These are phyloP conservation scores for Acer saccharum DNA, from an alignment of 345 rosid species.

Conservation along the genomic window DNA sequence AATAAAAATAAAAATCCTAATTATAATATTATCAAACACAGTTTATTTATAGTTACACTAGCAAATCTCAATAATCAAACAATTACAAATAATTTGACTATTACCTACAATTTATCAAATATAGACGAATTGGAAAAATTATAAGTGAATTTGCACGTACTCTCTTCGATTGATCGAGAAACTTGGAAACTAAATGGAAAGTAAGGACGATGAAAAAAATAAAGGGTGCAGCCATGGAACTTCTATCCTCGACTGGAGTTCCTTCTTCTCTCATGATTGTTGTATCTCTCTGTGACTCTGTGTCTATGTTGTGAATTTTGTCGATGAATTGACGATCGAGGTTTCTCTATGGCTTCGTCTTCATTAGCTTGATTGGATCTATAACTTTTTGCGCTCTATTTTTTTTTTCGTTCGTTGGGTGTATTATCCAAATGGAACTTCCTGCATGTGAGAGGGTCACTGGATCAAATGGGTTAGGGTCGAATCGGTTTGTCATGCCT, in stretches of 20 bases:
- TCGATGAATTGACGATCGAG: neutral
- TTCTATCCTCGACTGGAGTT: conserved; percentile 26
- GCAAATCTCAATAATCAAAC: neutral
- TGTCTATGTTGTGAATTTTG: neutral
- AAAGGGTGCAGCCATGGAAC: conserved; percentile 59
- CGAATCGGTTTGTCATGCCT: too few species aligned
- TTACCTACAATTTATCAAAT: neutral
- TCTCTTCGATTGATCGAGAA: conserved; percentile 52
- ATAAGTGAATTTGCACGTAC: neutral
- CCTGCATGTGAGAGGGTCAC: too few species aligned
- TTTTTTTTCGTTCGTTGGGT: too few species aligned
- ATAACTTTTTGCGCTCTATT: neutral
- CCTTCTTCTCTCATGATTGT: conserved; percentile 49
- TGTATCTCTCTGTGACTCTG: neutral
- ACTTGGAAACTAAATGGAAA: conserved; percentile 51
- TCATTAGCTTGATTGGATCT: neutral
- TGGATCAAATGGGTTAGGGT: too few species aligned
- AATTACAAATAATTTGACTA: too few species aligned
- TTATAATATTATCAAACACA: neutral
- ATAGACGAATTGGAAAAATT: neutral
- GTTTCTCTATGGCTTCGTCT: neutral
- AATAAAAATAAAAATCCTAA: too few species aligned
- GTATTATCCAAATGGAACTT: too few species aligned
- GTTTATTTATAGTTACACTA: neutral
- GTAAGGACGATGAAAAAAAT: conserved; percentile 45